A percentile compares a stretch with the other conserved stretches of the same genome.
Conservation (phyloP, 2,329 filamentous ascomycete genomes). For the Basipetospora sp. region DNA sequence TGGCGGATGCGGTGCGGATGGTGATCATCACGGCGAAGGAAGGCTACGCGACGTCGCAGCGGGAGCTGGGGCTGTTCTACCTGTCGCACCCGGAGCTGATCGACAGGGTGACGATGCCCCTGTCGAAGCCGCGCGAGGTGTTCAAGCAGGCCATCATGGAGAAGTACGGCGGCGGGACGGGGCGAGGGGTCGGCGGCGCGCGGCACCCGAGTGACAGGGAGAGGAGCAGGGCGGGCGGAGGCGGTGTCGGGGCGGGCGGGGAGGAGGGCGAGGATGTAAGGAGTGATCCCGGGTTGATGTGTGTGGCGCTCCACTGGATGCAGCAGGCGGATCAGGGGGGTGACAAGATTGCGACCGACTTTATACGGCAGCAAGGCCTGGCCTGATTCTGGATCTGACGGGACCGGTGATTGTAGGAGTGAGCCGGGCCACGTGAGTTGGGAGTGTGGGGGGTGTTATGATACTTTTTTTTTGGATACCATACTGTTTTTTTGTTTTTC, state of each 20-base stretch:
- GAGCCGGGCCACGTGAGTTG: too few species aligned
- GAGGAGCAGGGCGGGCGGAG: constrained; percentile 13
- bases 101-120: constrained; percentile 62
- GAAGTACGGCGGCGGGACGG: constrained; percentile 33
- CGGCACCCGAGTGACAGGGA: too few species aligned
- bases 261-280: constrained; percentile 36
- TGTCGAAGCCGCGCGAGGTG: constrained; percentile 72
- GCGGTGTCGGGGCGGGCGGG: constrained; percentile 14
- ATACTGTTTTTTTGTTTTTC: neutral
- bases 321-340: constrained; percentile 74
- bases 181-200: constrained; percentile 9
- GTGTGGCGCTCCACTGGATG: constrained; percentile 95
- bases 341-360: constrained; percentile 52
- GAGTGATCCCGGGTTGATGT: constrained; percentile 79
- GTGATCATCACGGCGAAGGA: constrained; percentile 89
- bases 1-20: constrained; percentile 74
- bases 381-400: neutral
- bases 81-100: constrained; percentile 73
- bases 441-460: neutral
- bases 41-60: constrained; percentile 67
- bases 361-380: constrained; percentile 6
- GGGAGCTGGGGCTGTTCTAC: constrained; percentile 86
- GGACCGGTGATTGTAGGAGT: too few species aligned
- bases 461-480: constrained; percentile 1
- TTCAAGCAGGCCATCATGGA: constrained; percentile 83